Conservation (phyloP, 768 basidiomycete species). For the Boletus edulis region DNA sequence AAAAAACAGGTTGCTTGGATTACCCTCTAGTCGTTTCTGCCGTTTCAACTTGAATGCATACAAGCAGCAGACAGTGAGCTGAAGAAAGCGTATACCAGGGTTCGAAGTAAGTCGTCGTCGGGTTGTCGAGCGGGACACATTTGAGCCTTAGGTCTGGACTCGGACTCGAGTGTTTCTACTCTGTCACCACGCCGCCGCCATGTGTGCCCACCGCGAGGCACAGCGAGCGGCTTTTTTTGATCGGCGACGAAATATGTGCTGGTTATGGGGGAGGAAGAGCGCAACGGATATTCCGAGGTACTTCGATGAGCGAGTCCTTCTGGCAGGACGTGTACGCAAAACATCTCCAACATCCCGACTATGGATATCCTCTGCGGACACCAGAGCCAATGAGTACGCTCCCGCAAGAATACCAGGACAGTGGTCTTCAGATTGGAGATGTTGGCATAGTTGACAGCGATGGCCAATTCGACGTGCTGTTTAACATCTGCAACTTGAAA, state of each 20-base stretch:
- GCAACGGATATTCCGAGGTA: no score
- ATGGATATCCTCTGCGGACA: neutral
- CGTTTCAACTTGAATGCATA: neutral
- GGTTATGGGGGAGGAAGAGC: no score
- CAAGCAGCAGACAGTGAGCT: neutral
- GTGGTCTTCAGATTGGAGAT: slow-evolving; percentile 1
- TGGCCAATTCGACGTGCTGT: neutral
- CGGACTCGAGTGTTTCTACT: no score
- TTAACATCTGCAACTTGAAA: neutral
- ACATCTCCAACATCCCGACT: neutral
- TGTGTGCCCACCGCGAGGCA: no score
- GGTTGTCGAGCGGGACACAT: neutral
- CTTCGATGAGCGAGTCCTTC: neutral
- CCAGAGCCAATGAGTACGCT: neutral
- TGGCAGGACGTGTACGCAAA: neutral
- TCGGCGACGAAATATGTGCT: no score
- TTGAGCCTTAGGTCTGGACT: no score
- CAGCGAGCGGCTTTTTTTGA: no score
- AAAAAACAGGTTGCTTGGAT: no score
- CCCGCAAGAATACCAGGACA: neutral
- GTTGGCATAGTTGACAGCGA: neutral
- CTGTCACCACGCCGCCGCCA: no score
- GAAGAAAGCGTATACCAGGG: neutral
- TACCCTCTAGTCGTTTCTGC: neutral
- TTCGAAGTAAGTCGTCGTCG: neutral